Evolutionary conservation across 352 stramenopile species (phyloP).

Genomic region (Phytophthora capsici): DNA sequence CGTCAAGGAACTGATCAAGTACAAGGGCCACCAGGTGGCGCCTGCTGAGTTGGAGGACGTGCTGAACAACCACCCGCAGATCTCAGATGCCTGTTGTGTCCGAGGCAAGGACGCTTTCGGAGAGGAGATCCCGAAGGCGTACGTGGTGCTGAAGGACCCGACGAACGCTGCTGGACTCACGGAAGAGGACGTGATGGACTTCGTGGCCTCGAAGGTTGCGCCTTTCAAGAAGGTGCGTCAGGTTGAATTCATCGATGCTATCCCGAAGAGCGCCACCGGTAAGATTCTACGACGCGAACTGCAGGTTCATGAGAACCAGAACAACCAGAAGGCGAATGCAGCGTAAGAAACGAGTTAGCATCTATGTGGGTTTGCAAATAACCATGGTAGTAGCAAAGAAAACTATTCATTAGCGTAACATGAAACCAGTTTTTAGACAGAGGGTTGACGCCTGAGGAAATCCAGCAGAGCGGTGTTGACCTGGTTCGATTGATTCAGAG

Average conservation of each 20-base stretch:
- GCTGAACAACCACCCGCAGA: slow-evolving; percentile 76
- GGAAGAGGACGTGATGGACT: slow-evolving; percentile 83
- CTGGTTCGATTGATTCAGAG: slow-evolving; percentile 36
- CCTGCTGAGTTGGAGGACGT: slow-evolving; percentile 93
- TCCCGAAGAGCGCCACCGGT: slow-evolving; percentile 89
- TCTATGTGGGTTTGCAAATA: slow-evolving; percentile 10
- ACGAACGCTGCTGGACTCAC: slow-evolving; percentile 41
- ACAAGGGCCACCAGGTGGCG: slow-evolving; percentile 93
- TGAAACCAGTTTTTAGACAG: slow-evolving; percentile 7
- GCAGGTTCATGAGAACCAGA: slow-evolving; percentile 48
- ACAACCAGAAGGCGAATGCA: slow-evolving; percentile 24
- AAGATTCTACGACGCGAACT: slow-evolving; percentile 93
- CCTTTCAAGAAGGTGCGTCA: slow-evolving; percentile 90
- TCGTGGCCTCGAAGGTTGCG: slow-evolving; percentile 82
- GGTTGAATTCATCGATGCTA: slow-evolving; percentile 83
- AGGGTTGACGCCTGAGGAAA: slow-evolving; percentile 23
- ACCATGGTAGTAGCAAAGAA: slow-evolving; percentile 10
- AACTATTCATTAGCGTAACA: slow-evolving; percentile 4
- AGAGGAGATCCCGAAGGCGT: slow-evolving; percentile 91
- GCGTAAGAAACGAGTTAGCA: slow-evolving; percentile 8
- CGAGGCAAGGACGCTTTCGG: slow-evolving; percentile 71
- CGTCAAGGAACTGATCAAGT: slow-evolving; percentile 96
- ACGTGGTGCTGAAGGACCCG: slow-evolving; percentile 79
- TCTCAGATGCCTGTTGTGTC: slow-evolving; percentile 84
- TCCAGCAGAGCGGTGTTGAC: slow-evolving; percentile 35